These are phyloP conservation scores for Suillus bovinus DNA, from an alignment of 768 basidiomycete species.

Conservation along the genomic window DNA sequence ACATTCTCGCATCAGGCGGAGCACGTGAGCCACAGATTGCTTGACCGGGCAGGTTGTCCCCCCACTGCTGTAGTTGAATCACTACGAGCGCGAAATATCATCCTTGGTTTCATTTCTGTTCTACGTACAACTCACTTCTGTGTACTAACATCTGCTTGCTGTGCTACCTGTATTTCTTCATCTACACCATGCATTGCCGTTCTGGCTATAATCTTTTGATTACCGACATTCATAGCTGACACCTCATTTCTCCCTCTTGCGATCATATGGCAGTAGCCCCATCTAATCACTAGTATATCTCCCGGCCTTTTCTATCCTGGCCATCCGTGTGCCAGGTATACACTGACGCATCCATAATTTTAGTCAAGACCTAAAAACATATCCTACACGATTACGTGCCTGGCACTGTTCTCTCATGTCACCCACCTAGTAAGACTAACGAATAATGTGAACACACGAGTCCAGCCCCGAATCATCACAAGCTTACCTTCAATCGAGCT, in stretches of 20 bases:
- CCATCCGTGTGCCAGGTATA: too few relatives aligned
- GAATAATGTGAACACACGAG: background rate
- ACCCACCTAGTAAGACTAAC: background rate
- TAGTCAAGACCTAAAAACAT: background rate
- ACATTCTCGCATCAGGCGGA: slow-evolving; percentile 58
- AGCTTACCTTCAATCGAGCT: background rate
- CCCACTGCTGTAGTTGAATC: background rate
- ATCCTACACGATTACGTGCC: background rate
- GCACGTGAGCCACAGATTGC: slow-evolving; percentile 19
- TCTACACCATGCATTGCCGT: background rate
- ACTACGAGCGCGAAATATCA: background rate
- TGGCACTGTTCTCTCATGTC: background rate
- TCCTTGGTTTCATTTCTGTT: background rate
- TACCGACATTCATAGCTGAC: background rate
- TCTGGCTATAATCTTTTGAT: background rate
- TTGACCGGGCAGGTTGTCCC: background rate
- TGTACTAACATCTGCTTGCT: background rate
- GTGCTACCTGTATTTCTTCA: background rate
- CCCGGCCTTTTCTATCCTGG: background rate
- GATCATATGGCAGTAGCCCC: background rate
- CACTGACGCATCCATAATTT: too few relatives aligned
- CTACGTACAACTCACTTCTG: background rate
- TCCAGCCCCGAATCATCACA: background rate
- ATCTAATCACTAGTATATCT: background rate
- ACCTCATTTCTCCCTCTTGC: background rate